Base-by-base conservation (phyloP, 2,329 filamentous ascomycete species). In the Graphilbum fragrans region DNA sequence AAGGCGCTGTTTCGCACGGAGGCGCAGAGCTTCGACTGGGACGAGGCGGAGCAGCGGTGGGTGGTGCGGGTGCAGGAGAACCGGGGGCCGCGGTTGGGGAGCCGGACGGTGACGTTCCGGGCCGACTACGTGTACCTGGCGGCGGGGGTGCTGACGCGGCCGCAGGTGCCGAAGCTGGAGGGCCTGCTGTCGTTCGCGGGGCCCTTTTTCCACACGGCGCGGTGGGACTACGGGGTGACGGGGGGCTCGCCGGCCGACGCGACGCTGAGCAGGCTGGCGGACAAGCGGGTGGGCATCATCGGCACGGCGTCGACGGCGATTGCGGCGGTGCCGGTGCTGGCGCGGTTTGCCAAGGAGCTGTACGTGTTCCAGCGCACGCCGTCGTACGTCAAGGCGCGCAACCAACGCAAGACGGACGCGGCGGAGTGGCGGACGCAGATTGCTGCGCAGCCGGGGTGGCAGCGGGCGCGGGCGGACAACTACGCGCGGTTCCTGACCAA, bases 141-240 rank as follows among this genome's bases (percentile, higher is more conserved):
- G 2, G 56, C 55, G 1, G 67, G 66, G 2, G 46, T 65, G 3
- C 47, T 69, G 5, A 61, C 60, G 14, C 31, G 33, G 33, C 44
- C 44, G 17, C 38, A 43, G 35, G 75, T 77, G 0, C 64, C 72
- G 39, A 77, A 69, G 63, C 46, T 37, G 43, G 65, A 66, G 12
- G 75, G 75, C 11, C 64, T 78, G 45, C 64, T 73, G 16, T 66
- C 63, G 18, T 82, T 78, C 62, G 64, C 73, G 38, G 78, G 78
- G 17, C 53, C 64, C 18, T 66, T 77, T 14, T 66, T 74, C 48
- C 75, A 80, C 52, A 70, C 72, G 0, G 73, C 71, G 1, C 71
- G 71, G 53, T 78, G 75, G 75, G 62, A 73, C 10, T 59, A 67
- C 8, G 8, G 18, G 9, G 20, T 37, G n/a, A 36, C 44, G 14